Evolutionary conservation across 2,329 filamentous ascomycete genomes (phyloP).

Genomic region (Talaromyces marneffei): DNA sequence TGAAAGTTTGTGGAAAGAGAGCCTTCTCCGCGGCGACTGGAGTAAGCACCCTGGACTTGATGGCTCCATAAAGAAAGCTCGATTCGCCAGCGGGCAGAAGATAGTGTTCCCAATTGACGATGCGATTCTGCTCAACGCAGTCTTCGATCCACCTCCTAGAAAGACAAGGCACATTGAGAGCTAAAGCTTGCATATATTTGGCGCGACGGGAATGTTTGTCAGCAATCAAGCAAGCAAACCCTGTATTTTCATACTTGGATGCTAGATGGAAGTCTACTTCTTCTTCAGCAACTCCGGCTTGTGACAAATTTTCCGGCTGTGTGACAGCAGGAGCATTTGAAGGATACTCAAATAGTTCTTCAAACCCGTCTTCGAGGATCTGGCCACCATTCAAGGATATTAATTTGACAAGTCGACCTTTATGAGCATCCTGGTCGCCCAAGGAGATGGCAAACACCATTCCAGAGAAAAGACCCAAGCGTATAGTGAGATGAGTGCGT

Average conservation of each 20-base stretch:
- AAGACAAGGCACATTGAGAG: constrained; percentile 80
- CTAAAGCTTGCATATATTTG: constrained; percentile 93
- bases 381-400: constrained; percentile 68
- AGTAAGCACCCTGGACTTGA: constrained; percentile 65
- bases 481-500: constrained; percentile 30
- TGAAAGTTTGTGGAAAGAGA: constrained; percentile 53
- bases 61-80: constrained; percentile 65
- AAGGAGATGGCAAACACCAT: constrained; percentile 89
- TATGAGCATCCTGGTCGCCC: constrained; percentile 50
- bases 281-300: constrained; percentile 17
- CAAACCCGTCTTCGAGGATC: constrained; percentile 69
- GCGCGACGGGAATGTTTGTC: constrained; percentile 78
- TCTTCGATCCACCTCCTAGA: constrained; percentile 73
- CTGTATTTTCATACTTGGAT: constrained; percentile 48
- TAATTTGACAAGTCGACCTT: constrained; percentile 52
- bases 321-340: constrained; percentile 25
- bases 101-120: constrained; percentile 74
- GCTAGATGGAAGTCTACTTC: constrained; percentile 49
- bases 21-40: constrained; percentile 56
- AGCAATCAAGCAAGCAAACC: constrained; percentile 80
- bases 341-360: constrained; percentile 63
- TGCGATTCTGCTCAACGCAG: constrained; percentile 55
- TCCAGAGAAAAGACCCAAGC: constrained; percentile 57
- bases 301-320: constrained; percentile 24
- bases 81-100: constrained; percentile 81